Evolutionary conservation across 2,329 filamentous ascomycete species (phyloP), one percentile per base, ranked within the genome.

Genomic region (Alternaria alternata): DNA sequence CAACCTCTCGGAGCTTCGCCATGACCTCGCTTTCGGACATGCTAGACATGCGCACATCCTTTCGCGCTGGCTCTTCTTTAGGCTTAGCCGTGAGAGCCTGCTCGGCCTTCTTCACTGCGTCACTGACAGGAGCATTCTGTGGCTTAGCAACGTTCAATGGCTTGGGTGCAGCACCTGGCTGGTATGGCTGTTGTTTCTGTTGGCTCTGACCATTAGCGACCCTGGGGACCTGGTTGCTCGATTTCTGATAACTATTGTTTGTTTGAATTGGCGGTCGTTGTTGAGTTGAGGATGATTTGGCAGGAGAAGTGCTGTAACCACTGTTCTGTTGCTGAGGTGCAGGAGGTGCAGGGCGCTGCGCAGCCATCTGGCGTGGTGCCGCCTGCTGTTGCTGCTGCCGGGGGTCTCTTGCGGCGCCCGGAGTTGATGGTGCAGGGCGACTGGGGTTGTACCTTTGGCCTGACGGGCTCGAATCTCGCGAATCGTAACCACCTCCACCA

Each of bases 11-110:
- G 54, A 99, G 86, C 76, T 93, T 95, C 67, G 92, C 90, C 95
- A 99, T 99, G 58, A 99, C 95, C 79, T 99, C 94, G 66, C 87
- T 91, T 81, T 99, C 95, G 9, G 92, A 92, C 95, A 99, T 98
- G 70, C 92, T 96, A 38, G 94, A 98, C 93, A 99, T 97, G 75
- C 95, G 93, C 49, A 95, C 93, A 80, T 97, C 95, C 81, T 97
- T 94, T 63, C 92, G 89, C 71, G 93, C 89, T 30, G 88, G 79
- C 44, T 91, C 90, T 81, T 96, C 95, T 72, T 94, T 90, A 7
- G 69, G 68, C 16, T 82, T 82, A 65, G 79, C 80, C 18, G 91
- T 94, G 57, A 98, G 86, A 9, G 93, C 93, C 54, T 91, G 90
- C 78, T 98, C 94, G 4, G 94, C 94, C 71, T 94, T 92, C 82